Conservation (phyloP, 495 filamentous ascomycete species). For the Talaromyces trachyspermus region DNA sequence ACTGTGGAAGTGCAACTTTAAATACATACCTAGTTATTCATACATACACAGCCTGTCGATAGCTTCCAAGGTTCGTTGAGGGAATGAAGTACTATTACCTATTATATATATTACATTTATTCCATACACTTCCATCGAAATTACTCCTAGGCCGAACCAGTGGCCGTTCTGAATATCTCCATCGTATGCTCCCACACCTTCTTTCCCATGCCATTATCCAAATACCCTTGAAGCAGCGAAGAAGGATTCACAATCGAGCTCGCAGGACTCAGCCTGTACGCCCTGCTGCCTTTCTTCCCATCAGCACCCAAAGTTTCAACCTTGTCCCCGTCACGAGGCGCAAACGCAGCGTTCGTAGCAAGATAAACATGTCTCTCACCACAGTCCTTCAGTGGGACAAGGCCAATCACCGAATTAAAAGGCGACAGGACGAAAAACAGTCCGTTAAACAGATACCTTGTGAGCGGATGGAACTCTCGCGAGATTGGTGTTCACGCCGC, state of each 20-base stretch:
- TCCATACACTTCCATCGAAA: too few species aligned
- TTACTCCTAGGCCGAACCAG: conserved; percentile 8
- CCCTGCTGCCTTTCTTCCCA: conserved; percentile 42
- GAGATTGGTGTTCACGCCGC: conserved; percentile 40
- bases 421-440: conserved; percentile 15
- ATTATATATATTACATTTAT: too few species aligned
- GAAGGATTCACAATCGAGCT: conserved; percentile 29
- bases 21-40: too few species aligned
- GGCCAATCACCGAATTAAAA: conserved; percentile 8
- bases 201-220: conserved; percentile 33
- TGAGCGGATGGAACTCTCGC: conserved; percentile 15
- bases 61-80: too few species aligned
- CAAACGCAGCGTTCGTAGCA: conserved; percentile 44
- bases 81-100: too few species aligned
- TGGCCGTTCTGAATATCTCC: conserved; percentile 35
- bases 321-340: conserved; percentile 21
- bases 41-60: too few species aligned
- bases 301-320: conserved; percentile 30
- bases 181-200: conserved; percentile 44
- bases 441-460: conserved; percentile 7
- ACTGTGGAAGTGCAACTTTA: too few species aligned
- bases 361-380: conserved; percentile 50
- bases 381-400: conserved; percentile 30
- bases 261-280: conserved; percentile 42
- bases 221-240: conserved; percentile 25